Evolutionary conservation across 805 yeast species (phyloP).

Genomic region (Kluyveromyces aestuarii): DNA sequence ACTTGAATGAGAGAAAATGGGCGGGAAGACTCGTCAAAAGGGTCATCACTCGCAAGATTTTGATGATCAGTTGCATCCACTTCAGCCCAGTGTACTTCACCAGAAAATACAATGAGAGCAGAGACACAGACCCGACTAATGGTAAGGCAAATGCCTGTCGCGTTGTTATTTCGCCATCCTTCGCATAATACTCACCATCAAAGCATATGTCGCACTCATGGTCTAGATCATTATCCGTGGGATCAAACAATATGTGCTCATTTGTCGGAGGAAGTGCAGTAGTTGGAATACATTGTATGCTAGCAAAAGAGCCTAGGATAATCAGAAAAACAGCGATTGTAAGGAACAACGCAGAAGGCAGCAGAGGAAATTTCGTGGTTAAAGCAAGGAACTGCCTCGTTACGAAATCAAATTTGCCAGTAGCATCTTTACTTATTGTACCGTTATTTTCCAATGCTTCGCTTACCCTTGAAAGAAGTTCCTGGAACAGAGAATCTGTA

Average conservation of each 20-base stretch:
- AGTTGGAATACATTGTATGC: slow-evolving; percentile 24
- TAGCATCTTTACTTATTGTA: neutral
- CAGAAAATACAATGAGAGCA: slow-evolving; percentile 12
- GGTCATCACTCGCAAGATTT: slow-evolving; percentile 30
- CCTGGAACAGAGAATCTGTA: neutral
- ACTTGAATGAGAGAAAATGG: slow-evolving; percentile 24
- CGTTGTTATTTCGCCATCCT: slow-evolving; percentile 8
- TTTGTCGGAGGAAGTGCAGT: slow-evolving; percentile 28
- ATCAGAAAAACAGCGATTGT: slow-evolving; percentile 21
- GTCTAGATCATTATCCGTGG: slow-evolving; percentile 29
- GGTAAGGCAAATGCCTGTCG: slow-evolving; percentile 37
- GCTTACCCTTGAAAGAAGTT: neutral
- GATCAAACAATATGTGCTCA: slow-evolving; percentile 34
- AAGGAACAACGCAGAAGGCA: neutral
- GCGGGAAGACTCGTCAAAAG: slow-evolving; percentile 29
- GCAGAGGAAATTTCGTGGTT: neutral
- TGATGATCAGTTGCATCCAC: slow-evolving; percentile 25
- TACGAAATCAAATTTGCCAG: neutral
- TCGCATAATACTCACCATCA: slow-evolving; percentile 9
- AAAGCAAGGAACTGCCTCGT: neutral
- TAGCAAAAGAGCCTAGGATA: slow-evolving; percentile 28
- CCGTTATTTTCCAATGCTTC: neutral
- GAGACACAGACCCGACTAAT: slow-evolving; percentile 30
- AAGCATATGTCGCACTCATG: slow-evolving; percentile 12
- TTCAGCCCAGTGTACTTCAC: slow-evolving; percentile 12